Conservation (phyloP, 805 yeast genomes). For the Maudiozyma pseudohumilis region DNA sequence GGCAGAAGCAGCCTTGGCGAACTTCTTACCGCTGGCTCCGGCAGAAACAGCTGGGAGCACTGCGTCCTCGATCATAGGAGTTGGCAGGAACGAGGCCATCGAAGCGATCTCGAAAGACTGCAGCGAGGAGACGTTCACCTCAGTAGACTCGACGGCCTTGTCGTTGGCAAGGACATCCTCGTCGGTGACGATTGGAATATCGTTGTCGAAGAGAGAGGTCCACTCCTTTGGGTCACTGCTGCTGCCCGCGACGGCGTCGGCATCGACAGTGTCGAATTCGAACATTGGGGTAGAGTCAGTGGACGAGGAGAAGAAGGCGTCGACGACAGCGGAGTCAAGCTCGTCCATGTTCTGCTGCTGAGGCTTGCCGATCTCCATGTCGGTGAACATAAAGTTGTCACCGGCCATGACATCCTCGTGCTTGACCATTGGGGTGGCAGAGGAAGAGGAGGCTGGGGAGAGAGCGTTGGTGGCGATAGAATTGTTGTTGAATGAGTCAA, state of each 20-base stretch:
- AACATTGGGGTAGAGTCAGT: conserved; percentile 56
- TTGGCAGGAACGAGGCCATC: conserved; percentile 23
- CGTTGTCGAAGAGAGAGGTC: conserved; percentile 51
- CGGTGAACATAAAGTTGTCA: neutral
- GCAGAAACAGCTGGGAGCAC: conserved; percentile 5
- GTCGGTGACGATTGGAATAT: conserved; percentile 31
- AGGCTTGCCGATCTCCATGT: neutral
- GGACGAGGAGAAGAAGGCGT: conserved; percentile 35
- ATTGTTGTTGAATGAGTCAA: neutral
- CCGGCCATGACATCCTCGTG: neutral
- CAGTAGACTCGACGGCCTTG: conserved; percentile 14
- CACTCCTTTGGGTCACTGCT: conserved; percentile 34
- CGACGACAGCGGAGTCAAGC: conserved; percentile 56
- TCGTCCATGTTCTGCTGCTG: conserved; percentile 16
- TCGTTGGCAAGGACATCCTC: conserved; percentile 26
- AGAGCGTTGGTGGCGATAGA: neutral
- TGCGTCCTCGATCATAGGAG: conserved; percentile 27
- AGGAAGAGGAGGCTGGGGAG: no score
- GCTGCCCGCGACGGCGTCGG: neutral
- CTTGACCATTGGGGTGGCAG: neutral
- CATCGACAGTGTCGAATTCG: conserved; percentile 24
- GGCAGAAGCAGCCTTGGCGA: conserved; percentile 11
- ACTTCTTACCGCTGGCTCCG: no score
- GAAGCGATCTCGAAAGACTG: conserved; percentile 4
- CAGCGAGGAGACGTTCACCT: conserved; percentile 2